Conservation (phyloP, 768 basidiomycete species). For the Boletellus ananiceps region DNA sequence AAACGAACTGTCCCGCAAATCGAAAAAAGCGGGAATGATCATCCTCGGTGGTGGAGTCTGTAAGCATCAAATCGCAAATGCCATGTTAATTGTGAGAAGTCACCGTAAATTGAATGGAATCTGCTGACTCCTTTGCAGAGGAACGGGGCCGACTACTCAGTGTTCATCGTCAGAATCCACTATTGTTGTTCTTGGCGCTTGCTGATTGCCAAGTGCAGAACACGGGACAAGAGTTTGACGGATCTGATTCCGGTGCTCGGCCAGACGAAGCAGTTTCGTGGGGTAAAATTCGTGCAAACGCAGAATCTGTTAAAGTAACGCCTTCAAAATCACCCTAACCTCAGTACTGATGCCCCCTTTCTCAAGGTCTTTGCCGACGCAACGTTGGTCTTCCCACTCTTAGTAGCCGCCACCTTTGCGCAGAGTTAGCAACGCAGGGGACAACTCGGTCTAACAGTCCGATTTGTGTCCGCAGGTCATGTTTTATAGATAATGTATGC, state of each 20-base stretch:
- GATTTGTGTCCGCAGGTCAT: neutral
- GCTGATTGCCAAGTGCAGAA: constrained; percentile 47
- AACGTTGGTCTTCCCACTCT: constrained; percentile 89
- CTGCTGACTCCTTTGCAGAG: constrained; percentile 47
- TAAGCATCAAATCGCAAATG: constrained; percentile 99
- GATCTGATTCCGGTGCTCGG: constrained; percentile 93
- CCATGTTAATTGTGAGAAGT: constrained; percentile 87
- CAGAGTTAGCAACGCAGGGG: constrained; percentile 28
- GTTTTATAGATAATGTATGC: constrained; percentile 14
- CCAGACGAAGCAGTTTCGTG: constrained; percentile 98
- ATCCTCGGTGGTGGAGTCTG: constrained; percentile 97
- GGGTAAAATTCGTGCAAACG: constrained; percentile 92
- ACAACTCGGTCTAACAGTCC: neutral
- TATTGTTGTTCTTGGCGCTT: neutral
- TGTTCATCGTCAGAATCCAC: constrained; percentile 70
- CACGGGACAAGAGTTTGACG: constrained; percentile 98
- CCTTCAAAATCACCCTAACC: neutral
- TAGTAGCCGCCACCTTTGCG: constrained; percentile 94
- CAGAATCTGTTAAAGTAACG: constrained; percentile 76
- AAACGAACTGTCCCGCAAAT: constrained; percentile 84
- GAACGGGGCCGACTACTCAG: constrained; percentile 96
- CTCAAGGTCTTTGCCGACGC: constrained; percentile 86
- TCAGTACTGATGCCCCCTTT: constrained; percentile 3
- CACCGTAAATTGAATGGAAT: neutral
- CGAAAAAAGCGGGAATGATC: constrained; percentile 96